A percentile compares a stretch with the other conserved stretches of the same genome.
These are phyloP conservation scores for Thamnidium elegans DNA, from an alignment of 192 early-diverging fungal genomes.

Conservation along the genomic window DNA sequence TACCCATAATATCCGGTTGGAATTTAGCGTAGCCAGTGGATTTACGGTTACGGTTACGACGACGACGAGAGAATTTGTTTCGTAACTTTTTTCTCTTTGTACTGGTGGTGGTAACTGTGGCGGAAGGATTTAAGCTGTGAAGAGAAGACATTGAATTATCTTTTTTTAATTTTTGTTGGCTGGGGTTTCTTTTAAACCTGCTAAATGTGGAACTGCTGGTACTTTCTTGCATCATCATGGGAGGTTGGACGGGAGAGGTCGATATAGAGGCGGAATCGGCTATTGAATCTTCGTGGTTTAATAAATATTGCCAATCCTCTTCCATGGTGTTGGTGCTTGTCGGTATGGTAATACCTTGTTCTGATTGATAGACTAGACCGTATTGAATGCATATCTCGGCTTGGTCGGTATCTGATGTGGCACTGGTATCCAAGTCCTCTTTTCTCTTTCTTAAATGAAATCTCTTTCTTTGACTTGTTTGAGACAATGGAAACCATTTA, in stretches of 20 bases:
- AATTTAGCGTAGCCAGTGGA: conserved; percentile 15
- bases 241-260: too few relatives aligned
- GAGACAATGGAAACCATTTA: conserved; percentile 37
- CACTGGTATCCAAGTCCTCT: conserved; percentile 3
- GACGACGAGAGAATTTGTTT: neutral
- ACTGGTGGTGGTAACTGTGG: neutral
- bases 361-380: conserved; percentile 1
- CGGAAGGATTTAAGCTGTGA: conserved; percentile 3
- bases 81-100: neutral
- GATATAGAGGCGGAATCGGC: too few relatives aligned
- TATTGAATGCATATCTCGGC: conserved; percentile 12
- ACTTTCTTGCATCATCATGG: too few relatives aligned
- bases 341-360: conserved; percentile 6
- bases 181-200: neutral
- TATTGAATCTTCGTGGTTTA: neutral
- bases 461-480: conserved; percentile 6
- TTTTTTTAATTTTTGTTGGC: conserved; percentile 9
- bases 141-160: conserved; percentile 4
- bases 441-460: conserved; percentile 17
- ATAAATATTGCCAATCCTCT: conserved; percentile 13
- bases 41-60: neutral
- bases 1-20: conserved; percentile 38
- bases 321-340: neutral
- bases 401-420: conserved; percentile 2
- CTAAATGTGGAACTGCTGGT: too few relatives aligned